Evolutionary conservation across 2,329 filamentous ascomycete species (phyloP).

Genomic region (Cryoendolithus antarcticus): DNA sequence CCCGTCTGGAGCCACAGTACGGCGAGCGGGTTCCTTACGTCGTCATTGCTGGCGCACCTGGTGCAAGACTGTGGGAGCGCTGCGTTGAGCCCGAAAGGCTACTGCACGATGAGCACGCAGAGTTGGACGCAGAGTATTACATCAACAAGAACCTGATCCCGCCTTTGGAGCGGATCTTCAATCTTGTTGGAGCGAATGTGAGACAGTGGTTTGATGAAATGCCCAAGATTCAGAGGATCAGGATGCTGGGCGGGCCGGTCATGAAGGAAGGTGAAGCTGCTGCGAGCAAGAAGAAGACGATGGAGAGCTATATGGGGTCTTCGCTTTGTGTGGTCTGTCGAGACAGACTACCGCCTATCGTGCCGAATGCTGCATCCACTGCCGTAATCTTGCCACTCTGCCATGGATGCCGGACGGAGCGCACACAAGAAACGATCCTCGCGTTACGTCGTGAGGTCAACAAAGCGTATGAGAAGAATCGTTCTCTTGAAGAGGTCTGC

Average conservation of each 20-base stretch:
- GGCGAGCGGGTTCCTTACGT: conserved; percentile 93
- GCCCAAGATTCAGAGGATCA: conserved; percentile 74
- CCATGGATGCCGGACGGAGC: conserved; percentile 37
- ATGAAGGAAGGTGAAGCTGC: conserved; percentile 13
- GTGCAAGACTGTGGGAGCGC: conserved; percentile 73
- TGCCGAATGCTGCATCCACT: conserved; percentile 8
- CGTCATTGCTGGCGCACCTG: conserved; percentile 76
- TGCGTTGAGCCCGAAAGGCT: conserved; percentile 80
- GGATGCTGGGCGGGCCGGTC: conserved; percentile 39
- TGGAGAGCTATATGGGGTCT: conserved; percentile 88
- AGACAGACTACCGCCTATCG: conserved; percentile 37
- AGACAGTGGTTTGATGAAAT: conserved; percentile 90
- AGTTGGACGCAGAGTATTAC: conserved; percentile 91
- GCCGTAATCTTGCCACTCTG: conserved; percentile 52
- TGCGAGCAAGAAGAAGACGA: conserved; percentile 44
- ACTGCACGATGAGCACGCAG: conserved; percentile 60
- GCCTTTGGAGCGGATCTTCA: conserved; percentile 90
- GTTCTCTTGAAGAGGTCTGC: conserved; percentile 60
- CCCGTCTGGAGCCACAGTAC: conserved; percentile 80
- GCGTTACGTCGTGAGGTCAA: conserved; percentile 51
- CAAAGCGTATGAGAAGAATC: conserved; percentile 49
- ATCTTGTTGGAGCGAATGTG: conserved; percentile 85
- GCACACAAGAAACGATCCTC: conserved; percentile 49
- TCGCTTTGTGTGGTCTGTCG: conserved; percentile 69
- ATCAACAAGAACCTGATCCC: conserved; percentile 93